Evolutionary conservation across 495 filamentous ascomycete genomes (phyloP).

Genomic region (Hyaloscypha variabilis): DNA sequence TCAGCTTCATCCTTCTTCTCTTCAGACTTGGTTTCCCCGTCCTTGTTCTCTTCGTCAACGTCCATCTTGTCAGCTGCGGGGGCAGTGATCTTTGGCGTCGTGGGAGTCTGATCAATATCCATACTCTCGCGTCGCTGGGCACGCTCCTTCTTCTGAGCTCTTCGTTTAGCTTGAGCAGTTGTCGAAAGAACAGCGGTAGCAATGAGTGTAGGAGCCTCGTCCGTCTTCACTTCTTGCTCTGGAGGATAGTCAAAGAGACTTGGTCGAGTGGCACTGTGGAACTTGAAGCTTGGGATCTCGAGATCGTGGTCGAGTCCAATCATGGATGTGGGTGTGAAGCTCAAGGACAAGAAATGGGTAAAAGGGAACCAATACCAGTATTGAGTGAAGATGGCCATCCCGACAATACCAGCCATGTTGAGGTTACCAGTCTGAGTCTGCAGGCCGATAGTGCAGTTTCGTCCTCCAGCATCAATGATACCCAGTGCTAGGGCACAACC

Average conservation of each 20-base stretch:
- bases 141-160: conserved; percentile 75
- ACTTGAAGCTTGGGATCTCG: conserved; percentile 93
- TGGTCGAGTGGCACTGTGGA: conserved; percentile 90
- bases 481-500: conserved; percentile 91
- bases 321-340: conserved; percentile 91
- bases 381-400: conserved; percentile 97
- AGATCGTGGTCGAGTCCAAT: conserved; percentile 93
- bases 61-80: conserved; percentile 87
- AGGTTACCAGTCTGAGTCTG: conserved; percentile 98
- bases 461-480: conserved; percentile 97
- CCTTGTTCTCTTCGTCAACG: conserved; percentile 70
- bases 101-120: conserved; percentile 79
- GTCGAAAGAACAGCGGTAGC: conserved; percentile 96
- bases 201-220: conserved; percentile 91
- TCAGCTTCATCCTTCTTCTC: conserved; percentile 62
- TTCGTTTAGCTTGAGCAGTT: conserved; percentile 93
- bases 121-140: conserved; percentile 80
- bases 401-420: conserved; percentile 96
- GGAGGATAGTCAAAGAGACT: conserved; percentile 98
- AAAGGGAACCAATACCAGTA: conserved; percentile 99
- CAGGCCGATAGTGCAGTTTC: conserved; percentile 96
- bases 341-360: conserved; percentile 94
- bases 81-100: conserved; percentile 70
- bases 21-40: conserved; percentile 63
- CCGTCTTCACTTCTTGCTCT: conserved; percentile 89